Evolutionary conservation across 495 filamentous ascomycete species (phyloP).

Genomic region (Neurospora sublineolata): DNA sequence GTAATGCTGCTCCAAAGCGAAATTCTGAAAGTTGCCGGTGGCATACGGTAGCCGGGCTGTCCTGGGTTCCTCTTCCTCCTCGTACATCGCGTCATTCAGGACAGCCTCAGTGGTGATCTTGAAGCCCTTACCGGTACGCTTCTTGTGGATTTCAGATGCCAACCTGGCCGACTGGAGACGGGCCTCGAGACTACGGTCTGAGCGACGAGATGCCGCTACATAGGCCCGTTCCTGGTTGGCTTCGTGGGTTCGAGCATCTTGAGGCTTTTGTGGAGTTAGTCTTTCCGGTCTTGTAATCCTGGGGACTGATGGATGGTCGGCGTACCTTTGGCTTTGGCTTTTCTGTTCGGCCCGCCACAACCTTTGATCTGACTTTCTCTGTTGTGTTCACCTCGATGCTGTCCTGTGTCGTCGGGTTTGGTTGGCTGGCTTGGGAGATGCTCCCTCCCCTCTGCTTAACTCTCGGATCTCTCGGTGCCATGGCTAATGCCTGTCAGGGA

Average conservation of each 20-base stretch:
- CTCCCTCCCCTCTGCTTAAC: neutral
- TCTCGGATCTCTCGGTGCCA: neutral
- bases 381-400: neutral
- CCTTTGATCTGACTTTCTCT: neutral
- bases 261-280: neutral
- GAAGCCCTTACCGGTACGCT: conserved; percentile 73
- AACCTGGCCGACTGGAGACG: conserved; percentile 77
- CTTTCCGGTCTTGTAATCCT: neutral
- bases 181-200: conserved; percentile 82
- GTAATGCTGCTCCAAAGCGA: conserved; percentile 44
- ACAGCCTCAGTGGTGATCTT: conserved; percentile 83
- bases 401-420: neutral
- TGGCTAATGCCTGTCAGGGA: neutral
- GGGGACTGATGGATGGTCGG: neutral
- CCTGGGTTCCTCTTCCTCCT: conserved; percentile 74
- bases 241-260: conserved; percentile 49
- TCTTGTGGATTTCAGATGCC: conserved; percentile 83
- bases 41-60: conserved; percentile 42
- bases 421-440: neutral
- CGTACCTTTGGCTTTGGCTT: neutral
- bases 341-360: neutral
- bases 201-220: conserved; percentile 85
- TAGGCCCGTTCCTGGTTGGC: conserved; percentile 95
- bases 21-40: conserved; percentile 42
- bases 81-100: conserved; percentile 90